Evolutionary conservation across 495 filamentous ascomycete species (phyloP).

Genomic region (Aspergillus bertholletiae): DNA sequence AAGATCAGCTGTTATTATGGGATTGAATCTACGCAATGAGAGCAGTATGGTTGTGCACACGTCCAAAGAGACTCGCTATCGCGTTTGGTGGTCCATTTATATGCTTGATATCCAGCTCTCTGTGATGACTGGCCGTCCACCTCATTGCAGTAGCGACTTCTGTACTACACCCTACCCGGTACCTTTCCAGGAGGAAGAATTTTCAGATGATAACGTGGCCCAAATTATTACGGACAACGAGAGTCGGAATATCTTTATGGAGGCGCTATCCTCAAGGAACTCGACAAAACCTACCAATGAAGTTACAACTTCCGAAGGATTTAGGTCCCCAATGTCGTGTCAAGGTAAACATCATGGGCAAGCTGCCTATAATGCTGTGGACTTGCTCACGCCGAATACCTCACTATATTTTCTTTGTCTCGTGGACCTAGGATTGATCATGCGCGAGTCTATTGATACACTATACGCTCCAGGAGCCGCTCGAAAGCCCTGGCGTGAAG

Average conservation of each 20-base stretch:
- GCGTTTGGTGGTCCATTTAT: conserved; percentile 53
- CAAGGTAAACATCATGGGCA: conserved; percentile 14
- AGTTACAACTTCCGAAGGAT: not conserved
- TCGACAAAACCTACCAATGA: conserved; percentile 1
- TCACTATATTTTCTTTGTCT: conserved; percentile 43
- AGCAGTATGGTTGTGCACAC: conserved; percentile 39
- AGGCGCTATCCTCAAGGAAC: conserved; percentile 2
- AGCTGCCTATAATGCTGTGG: conserved; percentile 15
- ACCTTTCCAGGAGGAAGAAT: conserved; percentile 51
- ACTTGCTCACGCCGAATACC: conserved; percentile 24
- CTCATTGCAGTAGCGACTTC: conserved; percentile 46
- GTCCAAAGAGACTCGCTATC: conserved; percentile 44
- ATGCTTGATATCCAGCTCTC: conserved; percentile 54
- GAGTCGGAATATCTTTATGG: conserved; percentile 22
- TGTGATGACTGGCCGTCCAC: conserved; percentile 59
- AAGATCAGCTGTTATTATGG: conserved; percentile 55
- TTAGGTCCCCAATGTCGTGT: not conserved
- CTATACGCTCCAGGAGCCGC: conserved; percentile 53
- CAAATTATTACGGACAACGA: conserved; percentile 28
- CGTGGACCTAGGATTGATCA: conserved; percentile 42
- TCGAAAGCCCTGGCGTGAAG: conserved; percentile 45
- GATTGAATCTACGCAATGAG: conserved; percentile 59
- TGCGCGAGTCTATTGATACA: conserved; percentile 41
- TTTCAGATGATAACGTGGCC: conserved; percentile 24
- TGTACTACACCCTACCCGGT: conserved; percentile 53